Percentiles rank a stretch among this genome's conserved stretches.
These are phyloP conservation scores for Venturiaceae sp. DNA, from an alignment of 2,329 filamentous ascomycete species.

Conservation along the genomic window DNA sequence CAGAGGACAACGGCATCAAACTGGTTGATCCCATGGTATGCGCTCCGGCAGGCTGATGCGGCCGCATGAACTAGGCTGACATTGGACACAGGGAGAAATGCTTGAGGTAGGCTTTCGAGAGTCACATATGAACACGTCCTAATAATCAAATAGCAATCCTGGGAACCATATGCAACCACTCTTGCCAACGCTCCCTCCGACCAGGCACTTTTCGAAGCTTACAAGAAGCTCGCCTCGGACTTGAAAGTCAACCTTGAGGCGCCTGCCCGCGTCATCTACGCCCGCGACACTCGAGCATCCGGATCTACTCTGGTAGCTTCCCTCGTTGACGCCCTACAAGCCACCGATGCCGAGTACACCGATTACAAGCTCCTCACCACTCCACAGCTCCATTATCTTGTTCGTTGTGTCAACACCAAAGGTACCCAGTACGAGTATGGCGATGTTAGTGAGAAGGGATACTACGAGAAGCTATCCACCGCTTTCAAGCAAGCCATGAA, in stretches of 20 bases:
- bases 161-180: slow-evolving; percentile 81
- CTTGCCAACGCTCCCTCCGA: slow-evolving; percentile 79
- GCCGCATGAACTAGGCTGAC: slow-evolving; percentile 7
- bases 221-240: slow-evolving; percentile 63
- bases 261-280: slow-evolving; percentile 75
- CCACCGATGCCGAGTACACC: slow-evolving; percentile 61
- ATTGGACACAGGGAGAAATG: slow-evolving; percentile 66
- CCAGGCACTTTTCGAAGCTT: slow-evolving; percentile 64
- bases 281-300: slow-evolving; percentile 86
- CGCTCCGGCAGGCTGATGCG: background rate
- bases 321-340: slow-evolving; percentile 69
- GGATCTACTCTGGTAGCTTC: slow-evolving; percentile 74
- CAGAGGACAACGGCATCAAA: slow-evolving; percentile 86
- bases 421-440: slow-evolving; percentile 83
- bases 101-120: slow-evolving; percentile 54
- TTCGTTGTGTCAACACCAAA: slow-evolving; percentile 87
- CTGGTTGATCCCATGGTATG: slow-evolving; percentile 83
- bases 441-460: slow-evolving; percentile 78
- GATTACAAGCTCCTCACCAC: slow-evolving; percentile 92
- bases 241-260: slow-evolving; percentile 65
- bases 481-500: slow-evolving; percentile 80
- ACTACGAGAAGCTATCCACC: slow-evolving; percentile 83
- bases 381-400: slow-evolving; percentile 95
- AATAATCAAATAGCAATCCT: slow-evolving; percentile 48
- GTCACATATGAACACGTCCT: slow-evolving; percentile 12